Conservation (phyloP, 768 basidiomycete species). For the Pleurotus djamor region DNA sequence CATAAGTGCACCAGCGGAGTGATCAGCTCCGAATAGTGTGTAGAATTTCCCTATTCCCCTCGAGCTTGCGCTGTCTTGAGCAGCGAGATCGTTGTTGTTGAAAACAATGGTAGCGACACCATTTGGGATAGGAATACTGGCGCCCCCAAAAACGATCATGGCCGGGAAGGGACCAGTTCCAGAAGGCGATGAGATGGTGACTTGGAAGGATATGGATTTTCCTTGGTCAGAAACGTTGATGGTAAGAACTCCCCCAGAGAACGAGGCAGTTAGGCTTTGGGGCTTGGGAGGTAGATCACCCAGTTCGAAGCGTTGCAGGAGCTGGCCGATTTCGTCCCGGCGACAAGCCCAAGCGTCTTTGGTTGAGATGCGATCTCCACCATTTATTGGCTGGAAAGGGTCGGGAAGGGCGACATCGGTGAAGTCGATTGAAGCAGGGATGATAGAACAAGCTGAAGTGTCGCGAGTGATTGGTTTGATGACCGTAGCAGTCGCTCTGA, state of each 20-base stretch:
- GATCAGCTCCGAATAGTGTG: slow-evolving; percentile 46
- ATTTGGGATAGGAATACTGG: slow-evolving; percentile 33
- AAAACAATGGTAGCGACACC: slow-evolving; percentile 45
- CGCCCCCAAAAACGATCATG: slow-evolving; percentile 48
- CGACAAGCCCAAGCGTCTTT: slow-evolving; percentile 51
- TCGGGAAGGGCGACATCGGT: slow-evolving; percentile 45
- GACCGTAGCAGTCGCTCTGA: too few species aligned
- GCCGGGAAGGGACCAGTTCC: slow-evolving; percentile 46
- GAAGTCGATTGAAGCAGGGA: slow-evolving; percentile 27
- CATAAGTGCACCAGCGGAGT: slow-evolving; percentile 50
- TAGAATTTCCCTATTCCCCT: slow-evolving; percentile 59
- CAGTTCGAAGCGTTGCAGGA: slow-evolving; percentile 52
- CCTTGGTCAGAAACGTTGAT: slow-evolving; percentile 46
- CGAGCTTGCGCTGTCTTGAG: slow-evolving; percentile 40
- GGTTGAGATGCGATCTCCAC: slow-evolving; percentile 38
- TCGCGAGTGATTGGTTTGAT: too few species aligned
- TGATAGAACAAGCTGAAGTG: slow-evolving; percentile 19
- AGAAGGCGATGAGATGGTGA: slow-evolving; percentile 43
- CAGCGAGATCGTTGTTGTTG: slow-evolving; percentile 52
- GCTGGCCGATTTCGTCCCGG: slow-evolving; percentile 42
- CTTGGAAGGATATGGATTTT: slow-evolving; percentile 46
- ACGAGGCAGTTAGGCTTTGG: slow-evolving; percentile 36
- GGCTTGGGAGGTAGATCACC: slow-evolving; percentile 50
- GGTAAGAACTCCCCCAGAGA: slow-evolving; percentile 41
- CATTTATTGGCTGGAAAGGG: slow-evolving; percentile 48